A percentile compares a stretch with the other conserved stretches of the same genome.
phyloP scores from a whole-genome alignment of 139 green algal species.

The Chlamydomonas incerta region DNA sequence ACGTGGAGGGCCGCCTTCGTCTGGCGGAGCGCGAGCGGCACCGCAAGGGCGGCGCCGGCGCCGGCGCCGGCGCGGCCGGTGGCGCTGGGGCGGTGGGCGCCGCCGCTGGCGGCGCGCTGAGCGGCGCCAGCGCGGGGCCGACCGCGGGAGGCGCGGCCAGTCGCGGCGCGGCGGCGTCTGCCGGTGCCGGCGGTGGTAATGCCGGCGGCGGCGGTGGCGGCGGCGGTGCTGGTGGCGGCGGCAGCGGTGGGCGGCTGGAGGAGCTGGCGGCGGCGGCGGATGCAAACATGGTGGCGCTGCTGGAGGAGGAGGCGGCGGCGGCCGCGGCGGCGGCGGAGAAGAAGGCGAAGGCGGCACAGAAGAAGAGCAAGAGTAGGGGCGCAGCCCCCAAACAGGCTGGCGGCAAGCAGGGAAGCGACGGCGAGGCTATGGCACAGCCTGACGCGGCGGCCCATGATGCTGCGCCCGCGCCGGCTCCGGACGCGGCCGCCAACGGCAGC shows the following conservation, averaged over 20 bases:
- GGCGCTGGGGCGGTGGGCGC: too few relatives aligned
- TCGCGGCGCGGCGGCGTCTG: neutral
- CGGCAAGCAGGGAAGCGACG: neutral
- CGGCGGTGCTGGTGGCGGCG: slow-evolving; percentile 52
- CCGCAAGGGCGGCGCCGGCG: slow-evolving; percentile 1
- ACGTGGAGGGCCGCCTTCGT: slow-evolving; percentile 60
- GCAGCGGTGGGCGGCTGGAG: slow-evolving; percentile 5
- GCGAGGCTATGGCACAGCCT: neutral
- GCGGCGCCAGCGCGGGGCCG: too few relatives aligned
- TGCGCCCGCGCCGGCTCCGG: too few relatives aligned
- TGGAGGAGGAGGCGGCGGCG: slow-evolving; percentile 50
- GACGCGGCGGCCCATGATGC: neutral
- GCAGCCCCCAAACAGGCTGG: neutral
- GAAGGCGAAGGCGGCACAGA: slow-evolving; percentile 43
- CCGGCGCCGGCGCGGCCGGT: neutral
- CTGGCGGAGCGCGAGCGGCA: slow-evolving; percentile 59
- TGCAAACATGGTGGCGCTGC: slow-evolving; percentile 59
- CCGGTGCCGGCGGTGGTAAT: neutral
- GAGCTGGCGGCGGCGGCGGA: slow-evolving; percentile 51
- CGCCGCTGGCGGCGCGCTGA: too few relatives aligned
- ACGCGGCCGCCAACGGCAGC: too few relatives aligned
- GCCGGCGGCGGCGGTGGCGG: slow-evolving; percentile 53
- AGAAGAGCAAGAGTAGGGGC: neutral
- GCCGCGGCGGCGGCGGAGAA: slow-evolving; percentile 50
- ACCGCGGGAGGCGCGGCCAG: too few relatives aligned